phyloP scores from a whole-genome alignment of 2,329 filamentous ascomycete species.

The Stemphylium vesicarium region DNA sequence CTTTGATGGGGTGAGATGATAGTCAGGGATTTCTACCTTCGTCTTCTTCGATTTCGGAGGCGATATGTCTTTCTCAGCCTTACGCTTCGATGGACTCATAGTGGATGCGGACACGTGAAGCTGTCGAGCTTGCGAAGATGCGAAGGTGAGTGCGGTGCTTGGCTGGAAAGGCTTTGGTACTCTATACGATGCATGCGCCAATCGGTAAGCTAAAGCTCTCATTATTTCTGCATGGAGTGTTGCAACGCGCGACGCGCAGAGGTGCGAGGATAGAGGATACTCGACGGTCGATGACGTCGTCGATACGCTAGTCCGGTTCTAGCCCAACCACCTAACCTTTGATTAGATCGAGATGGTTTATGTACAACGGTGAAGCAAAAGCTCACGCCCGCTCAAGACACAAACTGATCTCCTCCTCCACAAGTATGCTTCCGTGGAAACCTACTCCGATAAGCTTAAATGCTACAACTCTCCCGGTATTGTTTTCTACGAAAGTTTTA shows the following conservation, averaged over 20 bases:
- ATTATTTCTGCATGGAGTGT: not conserved
- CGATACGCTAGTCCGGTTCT: constrained; percentile 3
- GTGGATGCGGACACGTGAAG: constrained; percentile 23
- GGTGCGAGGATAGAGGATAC: not conserved
- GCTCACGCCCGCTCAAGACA: not conserved
- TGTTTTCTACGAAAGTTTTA: constrained; percentile 14
- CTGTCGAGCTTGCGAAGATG: not conserved
- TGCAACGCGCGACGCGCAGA: not conserved
- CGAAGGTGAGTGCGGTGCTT: not conserved
- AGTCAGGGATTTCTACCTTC: constrained; percentile 38
- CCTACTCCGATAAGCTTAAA: constrained; percentile 5
- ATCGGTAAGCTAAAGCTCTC: not conserved
- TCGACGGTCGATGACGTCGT: constrained; percentile 11
- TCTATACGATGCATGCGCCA: not conserved
- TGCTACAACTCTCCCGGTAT: not conserved
- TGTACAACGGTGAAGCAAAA: too few species aligned
- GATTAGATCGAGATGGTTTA: not conserved
- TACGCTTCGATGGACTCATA: constrained; percentile 40
- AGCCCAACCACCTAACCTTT: constrained; percentile 1
- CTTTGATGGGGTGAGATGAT: constrained; percentile 38
- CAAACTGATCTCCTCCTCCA: not conserved
- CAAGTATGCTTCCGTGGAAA: constrained; percentile 1
- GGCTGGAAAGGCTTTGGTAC: not conserved
- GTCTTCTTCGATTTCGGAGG: constrained; percentile 32
- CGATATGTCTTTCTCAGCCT: constrained; percentile 26